A percentile compares a stretch with the other conserved stretches of the same genome.
These are phyloP conservation scores for Claviceps sp. DNA, from an alignment of 2,329 filamentous ascomycete genomes.

Conservation along the genomic window DNA sequence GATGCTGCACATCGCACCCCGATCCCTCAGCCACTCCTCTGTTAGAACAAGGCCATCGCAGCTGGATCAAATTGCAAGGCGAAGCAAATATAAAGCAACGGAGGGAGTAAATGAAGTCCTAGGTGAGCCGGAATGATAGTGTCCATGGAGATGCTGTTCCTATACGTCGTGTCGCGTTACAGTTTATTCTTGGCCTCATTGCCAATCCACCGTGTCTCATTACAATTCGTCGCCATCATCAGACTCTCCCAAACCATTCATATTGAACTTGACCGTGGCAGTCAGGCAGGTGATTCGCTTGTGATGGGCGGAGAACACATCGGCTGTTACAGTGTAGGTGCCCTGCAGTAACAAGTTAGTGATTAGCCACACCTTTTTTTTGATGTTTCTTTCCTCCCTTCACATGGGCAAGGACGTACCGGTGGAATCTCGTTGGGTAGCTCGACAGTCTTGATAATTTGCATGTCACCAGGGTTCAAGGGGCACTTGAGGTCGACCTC, in stretches of 20 bases:
- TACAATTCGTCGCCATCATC: constrained; percentile 30
- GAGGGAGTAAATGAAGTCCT: neutral
- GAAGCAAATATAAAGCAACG: neutral
- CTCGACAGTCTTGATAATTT: constrained; percentile 67
- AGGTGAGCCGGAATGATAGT: neutral
- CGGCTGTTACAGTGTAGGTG: constrained; percentile 77
- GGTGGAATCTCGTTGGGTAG: constrained; percentile 80
- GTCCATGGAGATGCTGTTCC: neutral
- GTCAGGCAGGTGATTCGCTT: constrained; percentile 77
- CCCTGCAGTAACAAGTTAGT: constrained; percentile 39
- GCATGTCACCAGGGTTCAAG: constrained; percentile 62
- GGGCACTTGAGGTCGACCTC: constrained; percentile 87
- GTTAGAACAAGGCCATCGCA: neutral
- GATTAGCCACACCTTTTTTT: neutral
- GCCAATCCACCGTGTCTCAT: constrained; percentile 5
- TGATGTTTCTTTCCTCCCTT: neutral
- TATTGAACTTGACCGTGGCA: constrained; percentile 52
- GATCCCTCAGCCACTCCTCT: neutral
- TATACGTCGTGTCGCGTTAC: neutral
- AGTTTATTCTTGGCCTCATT: neutral
- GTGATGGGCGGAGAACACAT: constrained; percentile 63
- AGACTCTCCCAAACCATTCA: constrained; percentile 20
- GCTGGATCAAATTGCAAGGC: neutral
- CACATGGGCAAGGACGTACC: constrained; percentile 38
- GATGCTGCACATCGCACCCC: neutral